Evolutionary conservation across 2,329 filamentous ascomycete species (phyloP), one percentile per base, ranked within the genome.

Genomic region (Diplocarpon mali): DNA sequence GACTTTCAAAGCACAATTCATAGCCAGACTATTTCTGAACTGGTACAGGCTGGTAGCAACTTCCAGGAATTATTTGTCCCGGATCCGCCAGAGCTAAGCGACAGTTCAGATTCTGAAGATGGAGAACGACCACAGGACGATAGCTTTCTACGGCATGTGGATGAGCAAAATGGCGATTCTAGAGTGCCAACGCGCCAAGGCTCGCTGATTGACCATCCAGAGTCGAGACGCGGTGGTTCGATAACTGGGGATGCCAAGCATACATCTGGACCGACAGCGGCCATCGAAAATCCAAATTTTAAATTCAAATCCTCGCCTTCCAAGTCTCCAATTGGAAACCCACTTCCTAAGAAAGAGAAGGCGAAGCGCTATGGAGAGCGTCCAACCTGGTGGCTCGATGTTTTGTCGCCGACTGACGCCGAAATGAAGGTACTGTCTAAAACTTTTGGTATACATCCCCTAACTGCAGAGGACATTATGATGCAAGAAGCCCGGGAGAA

Each of bases 401-500:
- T 98, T 5, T 71, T 95, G 17, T 85, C 78, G 36, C 92, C 92
- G 1, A 95, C 89, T 0, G 89, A 96, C 59, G 79, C 81, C 0
- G 92, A 98, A 65, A 96, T 98, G 92, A 90, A 89, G 61, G 79
- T 92, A 8, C 74, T 98, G 34, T 80, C 86, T 27, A 94, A 93
- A 60, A 76, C 92, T 0, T 98, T 98, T 61, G 87, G 88, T 13
- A 95, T 98, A 48, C 92, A 98, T 66, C 89, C 92, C 0, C 69
- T 98, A 47, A 98, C 92, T 0, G 83, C 87, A 1, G 92, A 98
- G 64, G 92, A 98, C 61, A 95, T 98, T 57, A 83, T 96, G 75
- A 82, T 95, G 69, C 87, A 96, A 63, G 92, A 98, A 67, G 85
- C 89, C 34, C 89, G 92, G 16, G 92, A 98, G 61, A 98, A 98